phyloP scores from a whole-genome alignment of 2,329 filamentous ascomycete species.

The Trichoderma brevicompactum region DNA sequence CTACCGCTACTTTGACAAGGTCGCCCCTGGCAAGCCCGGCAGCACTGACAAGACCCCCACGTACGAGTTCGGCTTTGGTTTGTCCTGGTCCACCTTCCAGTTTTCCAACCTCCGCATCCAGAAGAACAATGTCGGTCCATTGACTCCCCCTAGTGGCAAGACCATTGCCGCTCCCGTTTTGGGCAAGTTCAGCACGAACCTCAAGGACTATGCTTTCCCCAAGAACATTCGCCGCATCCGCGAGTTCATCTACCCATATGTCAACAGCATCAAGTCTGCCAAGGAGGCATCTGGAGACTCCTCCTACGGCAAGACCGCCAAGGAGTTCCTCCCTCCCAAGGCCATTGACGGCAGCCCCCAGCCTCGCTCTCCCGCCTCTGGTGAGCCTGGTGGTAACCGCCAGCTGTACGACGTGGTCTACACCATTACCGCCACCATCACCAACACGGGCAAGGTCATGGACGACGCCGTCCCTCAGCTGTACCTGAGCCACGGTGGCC shows the following conservation, averaged over 20 bases:
- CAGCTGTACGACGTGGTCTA: constrained; percentile 71
- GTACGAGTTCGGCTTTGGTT: constrained; percentile 80
- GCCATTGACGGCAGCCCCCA: constrained; percentile 62
- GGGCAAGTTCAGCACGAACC: constrained; percentile 65
- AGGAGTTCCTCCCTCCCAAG: constrained; percentile 63
- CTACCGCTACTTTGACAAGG: constrained; percentile 67
- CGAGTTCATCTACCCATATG: constrained; percentile 71
- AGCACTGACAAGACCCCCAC: constrained; percentile 57
- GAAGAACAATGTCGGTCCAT: constrained; percentile 54
- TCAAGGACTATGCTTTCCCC: constrained; percentile 72
- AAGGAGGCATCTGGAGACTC: constrained; percentile 60
- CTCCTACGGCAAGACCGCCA: constrained; percentile 62
- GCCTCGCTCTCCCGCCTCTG: constrained; percentile 54
- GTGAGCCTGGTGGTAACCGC: constrained; percentile 65
- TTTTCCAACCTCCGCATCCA: constrained; percentile 70
- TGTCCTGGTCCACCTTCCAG: constrained; percentile 79
- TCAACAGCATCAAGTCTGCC: constrained; percentile 66
- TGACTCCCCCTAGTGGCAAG: constrained; percentile 63
- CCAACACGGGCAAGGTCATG: constrained; percentile 67
- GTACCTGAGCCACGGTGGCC: constrained; percentile 80
- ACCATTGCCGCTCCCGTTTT: constrained; percentile 67
- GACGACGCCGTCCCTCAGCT: constrained; percentile 78
- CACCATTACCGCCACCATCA: constrained; percentile 68
- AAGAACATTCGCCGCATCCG: constrained; percentile 55
- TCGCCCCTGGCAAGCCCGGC: constrained; percentile 41